Evolutionary conservation across 2,329 filamentous ascomycete species (phyloP).

Genomic region (Hypoxylon sp.): DNA sequence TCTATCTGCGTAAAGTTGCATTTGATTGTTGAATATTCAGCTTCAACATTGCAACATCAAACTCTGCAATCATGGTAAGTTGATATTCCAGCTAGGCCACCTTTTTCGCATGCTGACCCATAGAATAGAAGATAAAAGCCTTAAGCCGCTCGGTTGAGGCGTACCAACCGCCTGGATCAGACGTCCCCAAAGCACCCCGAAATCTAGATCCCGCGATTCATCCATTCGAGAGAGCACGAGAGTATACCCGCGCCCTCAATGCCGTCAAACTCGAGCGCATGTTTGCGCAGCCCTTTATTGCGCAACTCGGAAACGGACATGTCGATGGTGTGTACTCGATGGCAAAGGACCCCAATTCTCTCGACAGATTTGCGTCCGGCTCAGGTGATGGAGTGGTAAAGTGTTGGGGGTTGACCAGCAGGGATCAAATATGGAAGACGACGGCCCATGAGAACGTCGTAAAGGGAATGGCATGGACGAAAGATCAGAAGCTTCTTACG

Average conservation of each 20-base stretch:
- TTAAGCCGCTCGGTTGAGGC: conserved; percentile 71
- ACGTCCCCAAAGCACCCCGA: conserved; percentile 58
- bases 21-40: conserved; percentile 2
- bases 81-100: background rate
- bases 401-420: conserved; percentile 40
- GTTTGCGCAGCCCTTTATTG: conserved; percentile 80
- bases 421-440: conserved; percentile 76
- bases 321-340: conserved; percentile 89
- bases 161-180: conserved; percentile 72
- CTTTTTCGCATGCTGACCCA: conserved; percentile 12
- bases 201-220: conserved; percentile 82
- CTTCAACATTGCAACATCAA: conserved; percentile 16
- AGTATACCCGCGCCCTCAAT: conserved; percentile 64
- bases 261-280: conserved; percentile 93
- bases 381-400: conserved; percentile 94
- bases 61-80: conserved; percentile 28
- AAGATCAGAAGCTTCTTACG: conserved; percentile 83
- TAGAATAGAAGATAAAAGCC: conserved; percentile 67
- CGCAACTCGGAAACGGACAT: conserved; percentile 87
- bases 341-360: conserved; percentile 78
- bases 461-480: conserved; percentile 89
- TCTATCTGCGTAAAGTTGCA: background rate
- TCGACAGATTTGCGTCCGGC: conserved; percentile 81
- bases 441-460: conserved; percentile 93
- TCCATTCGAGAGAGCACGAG: conserved; percentile 81